Conservation (phyloP, 1,284 basidiomycete genomes). For the Moesziomyces antarcticus region DNA sequence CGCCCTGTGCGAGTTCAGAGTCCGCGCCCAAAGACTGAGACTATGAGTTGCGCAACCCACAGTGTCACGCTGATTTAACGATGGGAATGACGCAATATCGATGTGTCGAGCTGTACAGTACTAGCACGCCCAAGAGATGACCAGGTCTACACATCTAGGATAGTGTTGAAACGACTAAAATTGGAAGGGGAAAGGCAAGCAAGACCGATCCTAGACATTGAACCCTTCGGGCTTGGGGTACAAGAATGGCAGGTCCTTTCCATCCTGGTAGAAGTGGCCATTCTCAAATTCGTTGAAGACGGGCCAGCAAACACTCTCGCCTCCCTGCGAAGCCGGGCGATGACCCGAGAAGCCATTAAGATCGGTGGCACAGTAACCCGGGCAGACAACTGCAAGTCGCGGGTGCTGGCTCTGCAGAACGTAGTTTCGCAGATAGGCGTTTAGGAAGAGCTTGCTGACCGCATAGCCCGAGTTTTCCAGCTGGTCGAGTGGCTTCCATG, state of each 20-base stretch:
- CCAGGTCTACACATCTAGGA: too few species aligned
- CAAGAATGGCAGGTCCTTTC: not conserved
- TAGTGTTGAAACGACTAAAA: not conserved
- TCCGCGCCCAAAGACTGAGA: too few species aligned
- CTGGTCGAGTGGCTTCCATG: conserved; percentile 1
- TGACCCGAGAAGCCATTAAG: conserved; percentile 7
- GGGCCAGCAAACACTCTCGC: conserved; percentile 23
- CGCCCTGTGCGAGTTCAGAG: too few species aligned
- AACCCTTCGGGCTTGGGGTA: not conserved
- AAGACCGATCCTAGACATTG: not conserved
- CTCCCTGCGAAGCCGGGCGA: conserved; percentile 10
- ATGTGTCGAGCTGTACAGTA: too few species aligned
- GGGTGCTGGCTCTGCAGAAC: not conserved
- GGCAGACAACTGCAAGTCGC: conserved; percentile 14
- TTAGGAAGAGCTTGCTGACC: conserved; percentile 15
- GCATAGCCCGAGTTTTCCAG: conserved; percentile 5
- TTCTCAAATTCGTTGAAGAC: conserved; percentile 16
- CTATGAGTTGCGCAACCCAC: too few species aligned
- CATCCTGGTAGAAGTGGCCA: conserved; percentile 20
- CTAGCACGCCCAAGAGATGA: too few species aligned
- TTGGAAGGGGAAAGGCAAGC: not conserved
- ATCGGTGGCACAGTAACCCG: conserved; percentile 22
- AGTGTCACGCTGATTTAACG: too few species aligned
- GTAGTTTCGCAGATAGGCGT: conserved; percentile 13
- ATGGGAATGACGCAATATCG: too few species aligned